These are phyloP conservation scores for Saccharomyces hybrid DNA, from an alignment of 1,139 yeast genomes.

Conservation along the genomic window DNA sequence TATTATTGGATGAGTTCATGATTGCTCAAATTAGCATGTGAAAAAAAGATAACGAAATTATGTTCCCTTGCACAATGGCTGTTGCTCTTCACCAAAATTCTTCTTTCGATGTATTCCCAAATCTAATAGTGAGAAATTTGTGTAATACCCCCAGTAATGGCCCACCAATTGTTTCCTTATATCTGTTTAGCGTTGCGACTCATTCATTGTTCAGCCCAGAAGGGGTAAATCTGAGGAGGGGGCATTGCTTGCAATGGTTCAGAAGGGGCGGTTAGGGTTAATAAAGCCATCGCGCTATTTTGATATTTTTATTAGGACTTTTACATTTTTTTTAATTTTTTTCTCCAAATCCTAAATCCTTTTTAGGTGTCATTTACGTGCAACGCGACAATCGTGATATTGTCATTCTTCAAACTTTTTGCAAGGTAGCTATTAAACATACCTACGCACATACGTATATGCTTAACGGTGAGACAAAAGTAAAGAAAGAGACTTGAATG, in stretches of 20 bases:
- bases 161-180: not conserved
- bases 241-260: not conserved
- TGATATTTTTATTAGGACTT: not conserved
- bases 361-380: not conserved
- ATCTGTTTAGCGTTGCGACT: not conserved
- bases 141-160: not conserved
- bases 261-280: not conserved
- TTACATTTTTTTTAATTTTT: not conserved
- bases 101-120: not conserved
- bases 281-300: not conserved
- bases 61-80: not conserved
- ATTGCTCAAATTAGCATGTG: not conserved
- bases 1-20: not conserved
- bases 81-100: not conserved
- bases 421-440: not conserved
- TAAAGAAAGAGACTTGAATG: not conserved
- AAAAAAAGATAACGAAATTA: not conserved
- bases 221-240: not conserved
- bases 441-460: not conserved
- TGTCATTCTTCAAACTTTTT: not conserved
- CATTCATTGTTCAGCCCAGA: not conserved
- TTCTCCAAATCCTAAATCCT: not conserved
- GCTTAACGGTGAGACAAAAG: not conserved
- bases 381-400: not conserved
- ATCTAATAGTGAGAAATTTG: not conserved